A percentile compares a stretch with the other conserved stretches of the same genome.
phyloP scores from a whole-genome alignment of 1,284 basidiomycete genomes.

The Ceratobasidium sp. region DNA sequence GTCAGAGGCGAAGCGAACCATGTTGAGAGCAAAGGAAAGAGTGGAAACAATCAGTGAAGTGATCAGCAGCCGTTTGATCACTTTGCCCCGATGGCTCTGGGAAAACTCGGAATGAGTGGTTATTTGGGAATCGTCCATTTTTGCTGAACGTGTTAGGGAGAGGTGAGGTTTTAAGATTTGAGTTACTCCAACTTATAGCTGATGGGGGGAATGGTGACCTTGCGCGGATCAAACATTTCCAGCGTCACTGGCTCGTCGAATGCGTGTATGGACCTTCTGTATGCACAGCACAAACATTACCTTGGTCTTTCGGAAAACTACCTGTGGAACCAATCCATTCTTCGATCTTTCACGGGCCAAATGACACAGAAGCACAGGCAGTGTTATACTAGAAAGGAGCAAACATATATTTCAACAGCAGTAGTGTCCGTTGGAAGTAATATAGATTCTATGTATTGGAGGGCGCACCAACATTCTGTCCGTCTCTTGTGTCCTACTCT shows the following conservation, averaged over 20 bases:
- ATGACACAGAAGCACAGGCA: no score
- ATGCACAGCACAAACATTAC: background rate
- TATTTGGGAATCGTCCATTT: background rate
- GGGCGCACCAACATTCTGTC: background rate
- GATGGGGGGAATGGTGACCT: background rate
- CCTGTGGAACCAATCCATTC: no score
- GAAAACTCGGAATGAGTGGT: background rate
- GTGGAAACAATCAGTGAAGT: background rate
- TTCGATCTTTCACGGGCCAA: no score
- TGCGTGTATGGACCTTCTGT: background rate
- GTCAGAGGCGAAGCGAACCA: background rate
- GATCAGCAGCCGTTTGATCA: background rate
- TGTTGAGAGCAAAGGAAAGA: conserved; percentile 16
- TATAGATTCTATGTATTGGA: background rate
- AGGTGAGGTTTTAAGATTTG: background rate
- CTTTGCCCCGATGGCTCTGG: background rate
- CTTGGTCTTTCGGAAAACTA: background rate
- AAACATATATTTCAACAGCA: no score
- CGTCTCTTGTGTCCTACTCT: background rate
- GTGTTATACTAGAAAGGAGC: no score
- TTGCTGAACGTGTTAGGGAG: background rate
- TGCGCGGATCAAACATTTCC: background rate
- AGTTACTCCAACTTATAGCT: background rate
- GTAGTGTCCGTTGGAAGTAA: no score
- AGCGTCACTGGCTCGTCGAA: background rate